Conservation (phyloP, 345 rosid species). For the Excoecaria cochinchinensis region DNA sequence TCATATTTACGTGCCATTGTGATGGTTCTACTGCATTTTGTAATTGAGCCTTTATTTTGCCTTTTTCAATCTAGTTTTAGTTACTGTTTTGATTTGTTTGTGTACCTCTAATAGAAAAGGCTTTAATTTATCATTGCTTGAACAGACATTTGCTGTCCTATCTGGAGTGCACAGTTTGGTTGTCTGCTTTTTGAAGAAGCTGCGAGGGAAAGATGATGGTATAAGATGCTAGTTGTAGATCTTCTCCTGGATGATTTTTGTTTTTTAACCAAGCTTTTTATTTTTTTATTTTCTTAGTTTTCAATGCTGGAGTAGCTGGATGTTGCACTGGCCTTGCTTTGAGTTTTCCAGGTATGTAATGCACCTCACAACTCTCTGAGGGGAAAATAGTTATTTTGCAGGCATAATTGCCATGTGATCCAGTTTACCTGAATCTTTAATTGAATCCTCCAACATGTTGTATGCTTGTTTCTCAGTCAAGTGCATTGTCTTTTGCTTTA, state of each 20-base stretch:
- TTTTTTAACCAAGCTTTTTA: not conserved
- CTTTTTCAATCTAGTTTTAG: not conserved
- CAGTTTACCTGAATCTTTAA: not conserved
- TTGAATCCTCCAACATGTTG: not conserved
- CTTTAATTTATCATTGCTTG: not conserved
- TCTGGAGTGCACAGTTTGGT: constrained; percentile 77
- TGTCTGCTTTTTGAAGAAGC: constrained; percentile 64
- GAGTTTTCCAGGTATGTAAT: constrained; percentile 66
- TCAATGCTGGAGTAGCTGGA: constrained; percentile 91
- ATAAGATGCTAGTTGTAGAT: constrained; percentile 15
- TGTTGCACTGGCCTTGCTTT: constrained; percentile 88
- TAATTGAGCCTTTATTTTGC: too few species aligned
- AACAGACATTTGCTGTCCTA: constrained; percentile 64
- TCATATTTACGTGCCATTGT: too few species aligned
- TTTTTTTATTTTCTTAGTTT: constrained; percentile 43
- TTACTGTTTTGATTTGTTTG: not conserved
- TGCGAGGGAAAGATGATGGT: constrained; percentile 97
- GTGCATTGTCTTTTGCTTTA: not conserved
- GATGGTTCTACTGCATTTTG: too few species aligned
- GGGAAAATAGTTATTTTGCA: not conserved
- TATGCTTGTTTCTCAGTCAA: not conserved
- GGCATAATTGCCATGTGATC: not conserved
- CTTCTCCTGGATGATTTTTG: not conserved
- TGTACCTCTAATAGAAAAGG: not conserved
- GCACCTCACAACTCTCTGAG: not conserved